Evolutionary conservation across 192 early-diverging fungal species (phyloP).

Genomic region (Hyaloraphidium curvatum): DNA sequence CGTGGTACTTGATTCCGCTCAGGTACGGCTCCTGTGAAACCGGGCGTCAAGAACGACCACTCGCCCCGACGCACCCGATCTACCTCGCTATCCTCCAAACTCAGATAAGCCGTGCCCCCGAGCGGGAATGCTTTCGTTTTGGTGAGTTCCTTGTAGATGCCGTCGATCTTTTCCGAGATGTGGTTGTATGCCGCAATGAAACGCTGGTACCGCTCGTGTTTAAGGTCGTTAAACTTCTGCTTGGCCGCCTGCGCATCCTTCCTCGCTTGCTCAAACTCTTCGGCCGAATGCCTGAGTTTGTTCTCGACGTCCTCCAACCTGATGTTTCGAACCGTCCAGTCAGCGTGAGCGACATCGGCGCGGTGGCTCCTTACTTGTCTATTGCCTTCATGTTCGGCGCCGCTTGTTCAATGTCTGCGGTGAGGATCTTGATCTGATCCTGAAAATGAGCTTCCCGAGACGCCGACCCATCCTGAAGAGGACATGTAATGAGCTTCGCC

Average conservation of each 20-base stretch:
- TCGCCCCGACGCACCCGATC: background rate
- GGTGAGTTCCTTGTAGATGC: slow-evolving; percentile 91
- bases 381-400: slow-evolving; percentile 83
- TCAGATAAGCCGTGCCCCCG: slow-evolving; percentile 89
- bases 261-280: slow-evolving; percentile 66
- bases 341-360: too few relatives aligned
- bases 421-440: slow-evolving; percentile 32
- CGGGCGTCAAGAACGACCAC: background rate
- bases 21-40: slow-evolving; percentile 61
- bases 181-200: slow-evolving; percentile 78
- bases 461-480: slow-evolving; percentile 14
- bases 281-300: slow-evolving; percentile 56
- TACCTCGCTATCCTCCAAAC: slow-evolving; percentile 70
- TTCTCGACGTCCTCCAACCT: slow-evolving; percentile 62
- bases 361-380: slow-evolving; percentile 46
- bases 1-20: slow-evolving; percentile 89
- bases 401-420: slow-evolving; percentile 56
- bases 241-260: slow-evolving; percentile 63
- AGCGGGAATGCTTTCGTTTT: slow-evolving; percentile 63
- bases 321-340: background rate
- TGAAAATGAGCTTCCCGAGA: slow-evolving; percentile 46
- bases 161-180: slow-evolving; percentile 78
- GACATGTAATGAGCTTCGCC: too few relatives aligned
- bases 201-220: slow-evolving; percentile 54
- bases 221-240: slow-evolving; percentile 58